Percentiles rank a stretch among this genome's conserved stretches.
These are phyloP conservation scores for Fagopyrum homotropicum DNA, from an alignment of 148 eudicot species.

Conservation along the genomic window DNA sequence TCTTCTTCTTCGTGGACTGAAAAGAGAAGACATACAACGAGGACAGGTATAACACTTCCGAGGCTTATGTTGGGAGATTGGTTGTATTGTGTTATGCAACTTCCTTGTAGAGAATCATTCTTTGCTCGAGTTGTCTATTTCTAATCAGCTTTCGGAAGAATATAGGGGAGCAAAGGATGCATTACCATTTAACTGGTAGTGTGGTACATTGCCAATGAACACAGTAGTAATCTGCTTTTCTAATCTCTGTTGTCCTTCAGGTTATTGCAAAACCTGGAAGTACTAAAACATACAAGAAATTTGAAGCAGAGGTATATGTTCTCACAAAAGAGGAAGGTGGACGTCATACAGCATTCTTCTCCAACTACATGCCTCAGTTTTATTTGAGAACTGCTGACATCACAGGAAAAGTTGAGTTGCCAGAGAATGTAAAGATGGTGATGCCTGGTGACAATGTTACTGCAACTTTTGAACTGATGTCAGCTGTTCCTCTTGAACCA, in stretches of 20 bases:
- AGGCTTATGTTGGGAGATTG: not conserved
- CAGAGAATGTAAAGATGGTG: constrained; percentile 95
- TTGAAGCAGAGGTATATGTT: constrained; percentile 91
- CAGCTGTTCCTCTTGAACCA: constrained; percentile 73
- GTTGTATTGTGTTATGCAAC: not conserved
- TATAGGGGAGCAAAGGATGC: not conserved
- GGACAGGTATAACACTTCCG: constrained; percentile 53
- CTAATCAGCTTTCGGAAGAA: not conserved
- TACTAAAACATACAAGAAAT: constrained; percentile 63
- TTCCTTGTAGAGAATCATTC: not conserved
- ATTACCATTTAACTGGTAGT: not conserved
- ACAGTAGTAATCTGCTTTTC: not conserved
- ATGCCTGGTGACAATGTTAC: constrained; percentile 99
- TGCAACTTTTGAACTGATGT: constrained; percentile 87
- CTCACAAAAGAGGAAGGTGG: constrained; percentile 98
- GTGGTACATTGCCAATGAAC: not conserved
- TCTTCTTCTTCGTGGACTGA: constrained; percentile 88
- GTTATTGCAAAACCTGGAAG: constrained; percentile 89
- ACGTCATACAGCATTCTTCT: constrained; percentile 78
- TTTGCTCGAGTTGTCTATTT: not conserved
- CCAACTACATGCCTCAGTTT: constrained; percentile 87
- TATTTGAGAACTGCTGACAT: constrained; percentile 92
- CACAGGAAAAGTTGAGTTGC: constrained; percentile 82
- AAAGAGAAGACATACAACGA: constrained; percentile 73
- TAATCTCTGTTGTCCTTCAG: constrained; percentile 20